Percentiles rank a stretch among this genome's conserved stretches.
Conservation (phyloP, 2,329 filamentous ascomycete genomes). For the Epichloe festucae region DNA sequence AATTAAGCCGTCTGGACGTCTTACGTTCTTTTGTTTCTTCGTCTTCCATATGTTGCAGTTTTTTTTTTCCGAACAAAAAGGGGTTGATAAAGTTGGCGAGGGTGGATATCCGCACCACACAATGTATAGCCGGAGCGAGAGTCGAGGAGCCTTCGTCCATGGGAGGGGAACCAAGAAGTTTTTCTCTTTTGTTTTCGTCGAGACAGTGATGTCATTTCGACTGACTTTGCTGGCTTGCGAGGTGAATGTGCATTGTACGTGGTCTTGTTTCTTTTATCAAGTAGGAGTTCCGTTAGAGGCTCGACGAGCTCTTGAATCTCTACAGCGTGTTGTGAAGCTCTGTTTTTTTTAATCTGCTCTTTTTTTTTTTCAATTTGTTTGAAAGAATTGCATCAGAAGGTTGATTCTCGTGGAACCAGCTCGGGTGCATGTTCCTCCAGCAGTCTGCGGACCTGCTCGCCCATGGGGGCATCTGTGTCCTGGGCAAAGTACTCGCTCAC, state of each 20-base stretch:
- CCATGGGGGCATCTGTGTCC: background rate
- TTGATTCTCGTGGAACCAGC: background rate
- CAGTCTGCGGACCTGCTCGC: background rate
- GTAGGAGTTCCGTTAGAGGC: too few relatives aligned
- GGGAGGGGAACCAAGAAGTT: background rate
- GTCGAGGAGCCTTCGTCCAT: conserved; percentile 5
- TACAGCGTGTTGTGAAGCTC: too few relatives aligned
- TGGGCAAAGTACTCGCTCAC: background rate
- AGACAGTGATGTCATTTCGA: too few relatives aligned
- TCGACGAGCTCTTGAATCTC: too few relatives aligned
- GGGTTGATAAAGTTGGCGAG: background rate
- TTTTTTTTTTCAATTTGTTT: too few relatives aligned
- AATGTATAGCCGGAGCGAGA: conserved; percentile 4
- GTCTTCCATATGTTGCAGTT: background rate
- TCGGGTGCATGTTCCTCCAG: background rate
- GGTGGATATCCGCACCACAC: background rate
- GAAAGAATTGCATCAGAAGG: background rate
- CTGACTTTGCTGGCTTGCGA: background rate
- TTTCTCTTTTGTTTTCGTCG: too few relatives aligned
- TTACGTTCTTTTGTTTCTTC: background rate
- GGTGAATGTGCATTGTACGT: background rate
- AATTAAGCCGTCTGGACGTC: background rate
- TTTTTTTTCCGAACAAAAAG: background rate
- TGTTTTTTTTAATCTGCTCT: too few relatives aligned
- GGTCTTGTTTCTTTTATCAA: background rate